phyloP scores from a whole-genome alignment of 1,284 basidiomycete genomes.

The Leccinum olivaceoglutinosum region DNA sequence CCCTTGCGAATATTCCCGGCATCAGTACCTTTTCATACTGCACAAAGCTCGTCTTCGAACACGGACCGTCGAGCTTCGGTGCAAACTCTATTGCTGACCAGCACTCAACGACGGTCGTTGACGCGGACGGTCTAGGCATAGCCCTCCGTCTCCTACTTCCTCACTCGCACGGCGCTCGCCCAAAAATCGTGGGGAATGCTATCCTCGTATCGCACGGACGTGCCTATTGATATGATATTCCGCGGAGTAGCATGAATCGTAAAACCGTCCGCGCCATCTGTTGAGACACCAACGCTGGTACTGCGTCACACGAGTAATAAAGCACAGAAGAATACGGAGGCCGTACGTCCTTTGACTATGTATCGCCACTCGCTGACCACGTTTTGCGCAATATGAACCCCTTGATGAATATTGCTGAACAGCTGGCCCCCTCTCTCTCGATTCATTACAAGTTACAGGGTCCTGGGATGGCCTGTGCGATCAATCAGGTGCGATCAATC shows the following conservation, averaged over 20 bases:
- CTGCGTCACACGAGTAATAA: not conserved
- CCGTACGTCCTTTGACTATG: conserved; percentile 6
- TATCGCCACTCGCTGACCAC: not conserved
- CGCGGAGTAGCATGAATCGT: not conserved
- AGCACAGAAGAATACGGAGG: not conserved
- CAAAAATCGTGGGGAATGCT: conserved; percentile 5
- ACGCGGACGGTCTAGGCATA: not conserved
- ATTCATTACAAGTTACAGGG: not conserved
- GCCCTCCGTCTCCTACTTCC: conserved; percentile 6
- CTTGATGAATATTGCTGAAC: not conserved
- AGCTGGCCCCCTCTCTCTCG: not conserved
- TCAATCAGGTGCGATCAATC: conserved; percentile 13
- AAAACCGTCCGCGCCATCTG: conserved; percentile 2
- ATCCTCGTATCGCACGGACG: conserved; percentile 3
- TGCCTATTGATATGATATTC: not conserved
- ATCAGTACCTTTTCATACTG: conserved; percentile 2
- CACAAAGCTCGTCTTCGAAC: not conserved
- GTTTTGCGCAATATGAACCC: not conserved
- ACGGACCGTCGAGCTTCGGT: not conserved
- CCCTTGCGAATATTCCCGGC: not conserved
- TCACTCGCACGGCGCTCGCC: conserved; percentile 3
- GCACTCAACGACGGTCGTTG: conserved; percentile 16
- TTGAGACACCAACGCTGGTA: not conserved
- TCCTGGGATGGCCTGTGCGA: not conserved
- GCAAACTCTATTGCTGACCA: conserved; percentile 12